Evolutionary conservation across 192 early-diverging fungal genomes (phyloP).

Genomic region (Lunasporangiospora selenospora): DNA sequence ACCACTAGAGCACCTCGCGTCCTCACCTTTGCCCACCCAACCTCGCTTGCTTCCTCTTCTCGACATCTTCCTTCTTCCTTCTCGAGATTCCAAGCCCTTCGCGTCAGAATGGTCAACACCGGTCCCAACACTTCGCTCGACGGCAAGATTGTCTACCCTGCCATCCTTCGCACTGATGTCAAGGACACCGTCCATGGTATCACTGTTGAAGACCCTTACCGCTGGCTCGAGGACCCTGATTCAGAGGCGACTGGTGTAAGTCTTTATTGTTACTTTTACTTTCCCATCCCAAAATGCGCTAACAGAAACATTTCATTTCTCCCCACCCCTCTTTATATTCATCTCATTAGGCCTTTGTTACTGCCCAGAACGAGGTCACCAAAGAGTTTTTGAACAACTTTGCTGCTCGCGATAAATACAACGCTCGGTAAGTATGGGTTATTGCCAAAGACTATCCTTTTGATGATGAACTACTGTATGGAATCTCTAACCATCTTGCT

Average conservation of each 20-base stretch:
- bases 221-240: conserved; percentile 74
- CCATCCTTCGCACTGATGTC: conserved; percentile 56
- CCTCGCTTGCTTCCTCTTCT: background rate
- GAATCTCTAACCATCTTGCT: too few relatives aligned
- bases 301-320: background rate
- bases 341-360: conserved; percentile 53
- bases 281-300: background rate
- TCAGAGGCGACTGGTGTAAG: conserved; percentile 60
- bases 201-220: conserved; percentile 62
- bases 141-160: conserved; percentile 51
- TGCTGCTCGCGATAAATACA: conserved; percentile 40
- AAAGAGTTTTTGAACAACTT: conserved; percentile 54
- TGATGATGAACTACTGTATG: too few relatives aligned
- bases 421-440: too few relatives aligned
- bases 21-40: background rate
- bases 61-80: background rate
- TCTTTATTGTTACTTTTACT: background rate
- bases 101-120: conserved; percentile 12
- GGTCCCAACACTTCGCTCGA: conserved; percentile 15
- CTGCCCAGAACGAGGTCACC: conserved; percentile 64
- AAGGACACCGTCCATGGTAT: conserved; percentile 43
- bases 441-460: too few relatives aligned
- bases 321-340: background rate
- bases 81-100: background rate
- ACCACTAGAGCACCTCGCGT: too few relatives aligned